Percentiles rank a stretch among this genome's conserved stretches.
These are phyloP conservation scores for Exophiala oligosperma DNA, from an alignment of 2,329 filamentous ascomycete genomes.

Conservation along the genomic window DNA sequence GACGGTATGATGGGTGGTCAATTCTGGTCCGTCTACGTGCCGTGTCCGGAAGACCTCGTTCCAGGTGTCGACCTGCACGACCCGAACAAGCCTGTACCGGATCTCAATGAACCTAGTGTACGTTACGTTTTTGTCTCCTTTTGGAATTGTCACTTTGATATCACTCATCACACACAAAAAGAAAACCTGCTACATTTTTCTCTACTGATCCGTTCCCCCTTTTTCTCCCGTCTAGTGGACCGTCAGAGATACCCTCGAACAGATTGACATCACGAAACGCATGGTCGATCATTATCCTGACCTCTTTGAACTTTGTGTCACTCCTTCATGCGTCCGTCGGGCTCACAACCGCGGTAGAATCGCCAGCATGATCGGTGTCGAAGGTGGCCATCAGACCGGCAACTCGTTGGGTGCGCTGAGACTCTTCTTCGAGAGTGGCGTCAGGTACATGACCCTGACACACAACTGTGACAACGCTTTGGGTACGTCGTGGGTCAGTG, in stretches of 20 bases:
- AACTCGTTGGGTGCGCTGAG: slow-evolving; percentile 29
- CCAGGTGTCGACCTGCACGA: slow-evolving; percentile 7
- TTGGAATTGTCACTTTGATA: too few species aligned
- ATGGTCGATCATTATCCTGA: slow-evolving; percentile 28
- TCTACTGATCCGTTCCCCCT: too few species aligned
- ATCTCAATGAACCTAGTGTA: slow-evolving; percentile 28
- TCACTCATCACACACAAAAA: too few species aligned
- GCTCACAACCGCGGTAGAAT: slow-evolving; percentile 28
- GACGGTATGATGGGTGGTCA: slow-evolving; percentile 33
- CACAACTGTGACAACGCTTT: slow-evolving; percentile 35
- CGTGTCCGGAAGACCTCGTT: slow-evolving; percentile 21
- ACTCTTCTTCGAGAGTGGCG: slow-evolving; percentile 27
- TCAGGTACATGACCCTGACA: slow-evolving; percentile 31
- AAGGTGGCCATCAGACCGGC: slow-evolving; percentile 33
- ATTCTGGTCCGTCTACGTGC: slow-evolving; percentile 36
- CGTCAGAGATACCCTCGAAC: slow-evolving; percentile 33
- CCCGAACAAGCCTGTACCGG: slow-evolving; percentile 3
- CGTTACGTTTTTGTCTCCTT: neutral
- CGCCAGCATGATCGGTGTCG: slow-evolving; percentile 29
- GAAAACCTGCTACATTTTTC: too few species aligned
- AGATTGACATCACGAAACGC: slow-evolving; percentile 32
- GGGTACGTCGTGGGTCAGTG: slow-evolving; percentile 30
- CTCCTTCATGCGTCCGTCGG: slow-evolving; percentile 22
- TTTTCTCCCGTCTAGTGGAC: slow-evolving; percentile 2
- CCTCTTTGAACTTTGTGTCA: slow-evolving; percentile 30